Conservation (phyloP, 495 filamentous ascomycete species). For the Penicillium tannophilum region DNA sequence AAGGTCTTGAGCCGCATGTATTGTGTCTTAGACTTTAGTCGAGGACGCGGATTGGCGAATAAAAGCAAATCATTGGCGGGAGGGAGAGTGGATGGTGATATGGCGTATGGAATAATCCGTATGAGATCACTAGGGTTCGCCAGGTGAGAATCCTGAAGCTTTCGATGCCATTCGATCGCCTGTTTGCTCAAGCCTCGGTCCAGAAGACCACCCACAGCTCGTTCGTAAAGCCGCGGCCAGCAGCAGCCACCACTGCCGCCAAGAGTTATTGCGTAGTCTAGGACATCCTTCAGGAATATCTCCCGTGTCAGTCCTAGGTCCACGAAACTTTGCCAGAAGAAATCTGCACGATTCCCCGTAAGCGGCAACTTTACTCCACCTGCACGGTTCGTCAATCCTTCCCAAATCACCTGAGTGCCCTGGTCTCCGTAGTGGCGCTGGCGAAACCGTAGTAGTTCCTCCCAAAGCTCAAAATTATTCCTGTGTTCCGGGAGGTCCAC, state of each 20-base stretch:
- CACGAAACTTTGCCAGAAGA: constrained; percentile 60
- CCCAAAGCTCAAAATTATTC: constrained; percentile 64
- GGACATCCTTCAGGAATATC: constrained; percentile 50
- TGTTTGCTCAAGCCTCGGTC: constrained; percentile 31
- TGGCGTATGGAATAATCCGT: constrained; percentile 35
- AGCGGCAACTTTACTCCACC: constrained; percentile 48
- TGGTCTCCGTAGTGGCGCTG: constrained; percentile 59
- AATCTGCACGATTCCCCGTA: constrained; percentile 47
- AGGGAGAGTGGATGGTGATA: constrained; percentile 11
- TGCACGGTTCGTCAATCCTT: constrained; percentile 54
- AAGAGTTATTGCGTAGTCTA: constrained; percentile 58
- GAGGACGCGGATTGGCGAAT: neutral
- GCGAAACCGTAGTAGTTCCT: constrained; percentile 62
- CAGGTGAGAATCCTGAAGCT: constrained; percentile 37
- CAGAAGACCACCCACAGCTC: constrained; percentile 51
- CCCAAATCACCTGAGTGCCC: constrained; percentile 65
- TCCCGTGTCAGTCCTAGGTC: constrained; percentile 49
- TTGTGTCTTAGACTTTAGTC: neutral
- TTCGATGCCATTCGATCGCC: constrained; percentile 52
- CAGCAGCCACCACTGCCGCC: constrained; percentile 40
- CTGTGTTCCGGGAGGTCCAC: constrained; percentile 54
- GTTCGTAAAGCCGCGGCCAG: constrained; percentile 53
- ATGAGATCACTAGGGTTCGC: constrained; percentile 35
- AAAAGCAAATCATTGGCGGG: neutral
- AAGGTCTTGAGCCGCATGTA: constrained; percentile 36